Conservation (phyloP, 495 filamentous ascomycete genomes). For the Coniosporium apollinis region DNA sequence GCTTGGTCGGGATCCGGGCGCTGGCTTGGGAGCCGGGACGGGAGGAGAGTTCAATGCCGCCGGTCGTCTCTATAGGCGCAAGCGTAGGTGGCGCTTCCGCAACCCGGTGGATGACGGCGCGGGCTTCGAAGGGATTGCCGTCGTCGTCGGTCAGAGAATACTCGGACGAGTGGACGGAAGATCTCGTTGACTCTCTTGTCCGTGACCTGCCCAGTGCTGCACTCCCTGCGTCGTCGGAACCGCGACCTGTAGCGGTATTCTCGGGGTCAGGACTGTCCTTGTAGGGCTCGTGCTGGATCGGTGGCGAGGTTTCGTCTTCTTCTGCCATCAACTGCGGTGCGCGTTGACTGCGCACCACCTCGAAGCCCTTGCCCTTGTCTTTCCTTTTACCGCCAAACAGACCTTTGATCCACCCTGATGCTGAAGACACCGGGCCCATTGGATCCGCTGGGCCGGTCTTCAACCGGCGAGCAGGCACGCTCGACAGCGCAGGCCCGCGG, state of each 20-base stretch:
- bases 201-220: not conserved
- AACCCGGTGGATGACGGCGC: conserved; percentile 12
- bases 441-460: conserved; percentile 93
- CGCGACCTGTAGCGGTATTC: not conserved
- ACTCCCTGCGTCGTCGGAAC: conserved; percentile 23
- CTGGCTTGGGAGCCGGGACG: conserved; percentile 44
- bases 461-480: conserved; percentile 60
- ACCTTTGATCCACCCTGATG: conserved; percentile 63
- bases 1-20: conserved; percentile 15
- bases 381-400: conserved; percentile 70
- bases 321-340: conserved; percentile 31
- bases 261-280: conserved; percentile 12
- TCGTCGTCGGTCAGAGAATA: conserved; percentile 10
- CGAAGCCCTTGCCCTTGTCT: conserved; percentile 84
- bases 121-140: not conserved
- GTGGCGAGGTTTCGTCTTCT: conserved; percentile 12
- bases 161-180: too few species aligned
- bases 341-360: conserved; percentile 77
- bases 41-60: conserved; percentile 47
- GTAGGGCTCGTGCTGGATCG: conserved; percentile 14
- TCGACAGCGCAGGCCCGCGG: conserved; percentile 77
- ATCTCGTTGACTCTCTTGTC: not conserved
- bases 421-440: conserved; percentile 71
- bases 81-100: conserved; percentile 39
- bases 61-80: conserved; percentile 43